Evolutionary conservation across 345 rosid species (phyloP), one percentile per base, ranked within the genome.

Genomic region (Hibiscus trionum): DNA sequence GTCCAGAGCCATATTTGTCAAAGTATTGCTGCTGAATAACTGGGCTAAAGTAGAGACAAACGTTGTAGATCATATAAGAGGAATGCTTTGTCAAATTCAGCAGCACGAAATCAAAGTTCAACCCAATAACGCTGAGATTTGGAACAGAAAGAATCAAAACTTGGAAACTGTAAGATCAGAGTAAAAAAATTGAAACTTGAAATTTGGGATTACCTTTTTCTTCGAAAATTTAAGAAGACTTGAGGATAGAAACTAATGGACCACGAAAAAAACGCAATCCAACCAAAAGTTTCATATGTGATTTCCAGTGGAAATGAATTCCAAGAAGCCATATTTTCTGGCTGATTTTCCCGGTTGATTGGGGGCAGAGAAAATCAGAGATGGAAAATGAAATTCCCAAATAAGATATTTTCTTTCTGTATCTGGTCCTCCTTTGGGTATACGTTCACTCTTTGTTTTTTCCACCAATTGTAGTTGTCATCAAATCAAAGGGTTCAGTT

Each of bases 41-140:
- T 11, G 91, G 77, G 66, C 96, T 91, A 71, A 94, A 94, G 93
- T 82, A 94, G 80, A 94, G 97, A 75, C 83, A 84, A 42, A 85
- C 86, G 72, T 91, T 94, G 88, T 91, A 94, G 26, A 94, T 94
- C 92, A 91, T 74, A 75, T 91, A 94, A 60, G 98, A 91, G 11
- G 95, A 88, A 80, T 94, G 98, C 82, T 94, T 94, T 0, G 96
- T 91, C 86, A 91, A 81, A 85, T 94, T 94, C 82, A 91, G 83
- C 74, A 91, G 7, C 77, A 90, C 93, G 80, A 91, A 91, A 77
- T 94, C 97, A 74, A 94, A 91, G 77, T 86, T 94, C 86, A 94
- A 75, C 19, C 99, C 99, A 74, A 91, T 90, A 65, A 94, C 97
- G 64, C 93, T 94, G 76, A 15, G 46, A 14, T 49, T 56, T 52